Conservation (phyloP, 2,329 filamentous ascomycete genomes). For the Trichoderma koningiopsis region DNA sequence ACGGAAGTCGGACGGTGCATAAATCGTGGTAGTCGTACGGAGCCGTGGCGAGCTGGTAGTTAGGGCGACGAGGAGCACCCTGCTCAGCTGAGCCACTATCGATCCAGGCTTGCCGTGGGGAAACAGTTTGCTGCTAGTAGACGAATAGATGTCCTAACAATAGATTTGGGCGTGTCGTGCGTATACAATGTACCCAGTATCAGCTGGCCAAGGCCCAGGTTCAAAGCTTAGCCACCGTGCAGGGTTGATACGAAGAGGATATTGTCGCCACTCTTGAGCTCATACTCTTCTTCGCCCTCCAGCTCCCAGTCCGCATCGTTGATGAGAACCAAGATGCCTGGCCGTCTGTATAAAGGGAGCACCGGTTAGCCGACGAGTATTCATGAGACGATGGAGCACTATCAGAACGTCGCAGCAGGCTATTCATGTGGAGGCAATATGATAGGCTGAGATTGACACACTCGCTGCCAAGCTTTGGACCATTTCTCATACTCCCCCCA, state of each 20-base stretch:
- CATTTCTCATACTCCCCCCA: neutral
- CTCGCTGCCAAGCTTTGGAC: neutral
- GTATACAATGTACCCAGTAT: neutral
- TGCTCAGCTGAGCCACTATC: conserved; percentile 8
- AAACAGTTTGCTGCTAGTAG: neutral
- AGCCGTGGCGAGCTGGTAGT: neutral
- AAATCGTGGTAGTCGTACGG: neutral
- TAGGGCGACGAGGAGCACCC: neutral
- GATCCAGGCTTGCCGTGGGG: neutral
- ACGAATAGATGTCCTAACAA: neutral
- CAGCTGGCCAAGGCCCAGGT: neutral
- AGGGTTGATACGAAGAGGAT: conserved; percentile 96
- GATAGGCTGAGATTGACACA: neutral
- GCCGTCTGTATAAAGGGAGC: conserved; percentile 62
- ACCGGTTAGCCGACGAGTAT: conserved; percentile 1
- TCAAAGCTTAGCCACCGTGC: conserved; percentile 72
- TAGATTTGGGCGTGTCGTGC: conserved; percentile 1
- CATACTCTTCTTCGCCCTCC: conserved; percentile 89
- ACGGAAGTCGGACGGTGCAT: neutral
- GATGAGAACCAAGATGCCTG: conserved; percentile 92
- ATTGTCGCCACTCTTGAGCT: conserved; percentile 78
- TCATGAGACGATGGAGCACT: neutral
- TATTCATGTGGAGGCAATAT: neutral
- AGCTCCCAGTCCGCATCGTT: conserved; percentile 99
- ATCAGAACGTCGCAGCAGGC: neutral